Evolutionary conservation across 2,329 filamentous ascomycete species (phyloP).

Genomic region (Aspergillus pseudoterreus): DNA sequence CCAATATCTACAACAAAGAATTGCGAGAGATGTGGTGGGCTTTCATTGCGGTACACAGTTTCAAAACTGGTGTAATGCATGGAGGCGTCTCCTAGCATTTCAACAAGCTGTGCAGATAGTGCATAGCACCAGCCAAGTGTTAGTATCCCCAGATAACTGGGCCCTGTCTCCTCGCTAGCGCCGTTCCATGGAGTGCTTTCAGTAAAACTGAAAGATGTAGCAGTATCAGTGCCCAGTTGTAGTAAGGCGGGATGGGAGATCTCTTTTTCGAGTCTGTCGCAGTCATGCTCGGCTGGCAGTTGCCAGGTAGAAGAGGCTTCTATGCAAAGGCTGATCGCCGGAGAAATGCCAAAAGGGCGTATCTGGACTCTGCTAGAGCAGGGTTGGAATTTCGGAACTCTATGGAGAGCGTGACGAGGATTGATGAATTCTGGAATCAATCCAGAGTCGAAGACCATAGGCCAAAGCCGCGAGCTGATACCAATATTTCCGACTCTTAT

Average conservation of each 20-base stretch:
- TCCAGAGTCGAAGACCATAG: not conserved
- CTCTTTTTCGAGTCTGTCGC: constrained; percentile 8
- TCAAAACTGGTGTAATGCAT: constrained; percentile 11
- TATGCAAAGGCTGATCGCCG: constrained; percentile 2
- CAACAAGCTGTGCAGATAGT: constrained; percentile 13
- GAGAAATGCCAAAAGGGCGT: constrained; percentile 1
- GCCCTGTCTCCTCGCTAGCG: not conserved
- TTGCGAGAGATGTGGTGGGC: not conserved
- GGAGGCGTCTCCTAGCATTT: constrained; percentile 5
- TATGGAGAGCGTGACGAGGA: constrained; percentile 9
- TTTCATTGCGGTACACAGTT: not conserved
- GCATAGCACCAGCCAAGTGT: constrained; percentile 14
- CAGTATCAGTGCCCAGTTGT: constrained; percentile 4
- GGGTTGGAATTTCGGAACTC: constrained; percentile 8
- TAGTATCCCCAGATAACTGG: constrained; percentile 12
- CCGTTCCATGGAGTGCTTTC: constrained; percentile 6
- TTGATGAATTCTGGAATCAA: constrained; percentile 6
- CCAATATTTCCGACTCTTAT: constrained; percentile 13
- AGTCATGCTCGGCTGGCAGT: constrained; percentile 4
- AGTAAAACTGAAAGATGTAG: constrained; percentile 7
- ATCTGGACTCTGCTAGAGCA: not conserved
- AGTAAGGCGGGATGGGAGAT: not conserved
- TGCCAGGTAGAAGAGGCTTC: constrained; percentile 9
- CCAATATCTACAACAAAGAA: constrained; percentile 10
- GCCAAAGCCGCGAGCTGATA: constrained; percentile 8